Base-by-base conservation (phyloP, 306 rosid species). In the Trifolium fragiferum region DNA sequence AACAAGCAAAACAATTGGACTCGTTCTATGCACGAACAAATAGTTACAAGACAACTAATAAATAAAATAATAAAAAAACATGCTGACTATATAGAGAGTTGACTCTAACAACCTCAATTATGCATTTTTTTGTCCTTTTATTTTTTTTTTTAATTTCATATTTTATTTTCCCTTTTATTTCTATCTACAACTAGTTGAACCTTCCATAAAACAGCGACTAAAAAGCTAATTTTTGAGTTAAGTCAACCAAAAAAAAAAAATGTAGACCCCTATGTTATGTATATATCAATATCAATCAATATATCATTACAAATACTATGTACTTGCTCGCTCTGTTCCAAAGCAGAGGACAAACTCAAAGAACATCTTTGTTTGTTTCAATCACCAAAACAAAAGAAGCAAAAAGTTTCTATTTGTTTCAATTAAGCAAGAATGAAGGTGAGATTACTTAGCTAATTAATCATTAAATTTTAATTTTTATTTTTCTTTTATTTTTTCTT, bases 381-480 rank as follows among this genome's bases (percentile, higher is more conserved):
- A 59, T 69, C 18, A 2, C 57, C 75, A 54, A n/a, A 70, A 6
- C 20, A 60, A 30, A 57, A 53, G 59, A 23, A 64, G 33, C 37
- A 53, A 43, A 25, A 64, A 18, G 38, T 44, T 19, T 13, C 32
- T 1, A 1, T 37, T 38, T 60, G 32, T 21, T 32, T 53, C 74
- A 53, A 43, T 5, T 59, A 46, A 74, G 23, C 18, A 46, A 38
- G 8, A 2, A 81, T 81, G 84, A 81, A 81, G 81, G 81, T 81
- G 11, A 53, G 70, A 37, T 37, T 41, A 25, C 13, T 57, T 23
- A 5, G 7, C 14, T 49, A 4, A 64, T 13, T 49, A 4, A 72
- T 16, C 38, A 38, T 27, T 19, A 19, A 27, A 27, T 27, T 60
- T 61, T 1, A 25, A 9, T 43, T 79, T 55, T 53, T 4, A 0